phyloP scores from a whole-genome alignment of 441 rosid species.

The Breynia disticha region DNA sequence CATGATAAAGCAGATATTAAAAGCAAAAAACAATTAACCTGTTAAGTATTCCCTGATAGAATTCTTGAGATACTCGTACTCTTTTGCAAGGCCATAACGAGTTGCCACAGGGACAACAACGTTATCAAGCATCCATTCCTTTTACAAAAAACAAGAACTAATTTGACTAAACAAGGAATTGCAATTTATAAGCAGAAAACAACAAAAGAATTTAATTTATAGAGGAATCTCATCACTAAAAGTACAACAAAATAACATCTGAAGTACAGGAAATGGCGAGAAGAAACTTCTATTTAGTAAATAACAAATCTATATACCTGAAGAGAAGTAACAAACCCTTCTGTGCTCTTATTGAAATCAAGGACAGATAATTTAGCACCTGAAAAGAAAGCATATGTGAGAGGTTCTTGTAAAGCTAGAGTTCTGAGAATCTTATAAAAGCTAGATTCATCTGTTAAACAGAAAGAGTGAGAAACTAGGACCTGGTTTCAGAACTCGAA shows the following conservation, averaged over 20 bases:
- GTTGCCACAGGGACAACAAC: slow-evolving; percentile 74
- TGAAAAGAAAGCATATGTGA: slow-evolving; percentile 20
- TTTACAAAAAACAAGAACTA: slow-evolving; percentile 8
- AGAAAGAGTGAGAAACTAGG: not conserved
- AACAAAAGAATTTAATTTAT: too few relatives aligned
- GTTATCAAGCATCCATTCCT: slow-evolving; percentile 83
- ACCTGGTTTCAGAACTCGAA: slow-evolving; percentile 76
- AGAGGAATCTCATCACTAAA: not conserved
- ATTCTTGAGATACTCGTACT: slow-evolving; percentile 60
- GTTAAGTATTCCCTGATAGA: slow-evolving; percentile 62
- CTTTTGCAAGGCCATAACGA: slow-evolving; percentile 52
- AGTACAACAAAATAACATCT: not conserved
- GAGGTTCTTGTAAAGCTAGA: slow-evolving; percentile 5
- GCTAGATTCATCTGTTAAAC: not conserved
- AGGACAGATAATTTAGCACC: slow-evolving; percentile 64
- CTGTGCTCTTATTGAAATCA: slow-evolving; percentile 66
- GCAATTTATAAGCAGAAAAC: not conserved
- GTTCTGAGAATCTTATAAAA: not conserved
- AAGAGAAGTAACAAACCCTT: slow-evolving; percentile 35
- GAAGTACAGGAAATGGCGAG: not conserved
- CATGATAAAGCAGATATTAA: slow-evolving; percentile 4
- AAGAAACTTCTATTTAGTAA: slow-evolving; percentile 1
- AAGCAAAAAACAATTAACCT: slow-evolving; percentile 34
- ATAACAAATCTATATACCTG: slow-evolving; percentile 35
- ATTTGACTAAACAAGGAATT: too few relatives aligned